phyloP scores from a whole-genome alignment of 2,329 filamentous ascomycete genomes.

The Cladophialophora immunda region DNA sequence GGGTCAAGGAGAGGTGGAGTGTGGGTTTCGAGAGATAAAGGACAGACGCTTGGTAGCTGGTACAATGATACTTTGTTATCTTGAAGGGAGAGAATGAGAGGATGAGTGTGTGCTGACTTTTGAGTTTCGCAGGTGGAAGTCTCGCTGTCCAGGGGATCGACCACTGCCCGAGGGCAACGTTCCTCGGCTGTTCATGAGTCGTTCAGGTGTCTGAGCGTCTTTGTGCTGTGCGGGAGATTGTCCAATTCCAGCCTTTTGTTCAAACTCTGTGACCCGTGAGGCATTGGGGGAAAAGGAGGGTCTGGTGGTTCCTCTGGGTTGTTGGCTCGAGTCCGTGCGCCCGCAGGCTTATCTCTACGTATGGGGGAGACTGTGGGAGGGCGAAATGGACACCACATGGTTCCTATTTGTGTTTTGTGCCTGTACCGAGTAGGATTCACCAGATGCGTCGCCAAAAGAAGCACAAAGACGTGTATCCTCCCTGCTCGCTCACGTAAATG shows the following conservation, averaged over 20 bases:
- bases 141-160: not conserved
- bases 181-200: not conserved
- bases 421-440: not conserved
- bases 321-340: not conserved
- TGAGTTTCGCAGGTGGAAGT: not conserved
- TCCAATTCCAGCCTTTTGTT: constrained; percentile 4
- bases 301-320: not conserved
- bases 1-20: not conserved
- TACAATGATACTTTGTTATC: not conserved
- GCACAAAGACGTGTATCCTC: not conserved
- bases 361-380: not conserved
- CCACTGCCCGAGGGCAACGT: not conserved
- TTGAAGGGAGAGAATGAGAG: not conserved
- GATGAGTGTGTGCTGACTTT: not conserved
- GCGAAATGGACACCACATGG: not conserved
- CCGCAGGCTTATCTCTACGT: constrained; percentile 1
- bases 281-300: not conserved
- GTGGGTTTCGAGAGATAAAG: constrained; percentile 4
- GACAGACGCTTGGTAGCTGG: not conserved
- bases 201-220: not conserved
- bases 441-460: not conserved
- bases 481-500: not conserved
- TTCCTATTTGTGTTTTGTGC: not conserved
- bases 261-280: not conserved
- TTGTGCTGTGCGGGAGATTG: constrained; percentile 9